Evolutionary conservation across 371 early-diverging fungal species (phyloP).

Genomic region (Syncephalastrum racemosum): DNA sequence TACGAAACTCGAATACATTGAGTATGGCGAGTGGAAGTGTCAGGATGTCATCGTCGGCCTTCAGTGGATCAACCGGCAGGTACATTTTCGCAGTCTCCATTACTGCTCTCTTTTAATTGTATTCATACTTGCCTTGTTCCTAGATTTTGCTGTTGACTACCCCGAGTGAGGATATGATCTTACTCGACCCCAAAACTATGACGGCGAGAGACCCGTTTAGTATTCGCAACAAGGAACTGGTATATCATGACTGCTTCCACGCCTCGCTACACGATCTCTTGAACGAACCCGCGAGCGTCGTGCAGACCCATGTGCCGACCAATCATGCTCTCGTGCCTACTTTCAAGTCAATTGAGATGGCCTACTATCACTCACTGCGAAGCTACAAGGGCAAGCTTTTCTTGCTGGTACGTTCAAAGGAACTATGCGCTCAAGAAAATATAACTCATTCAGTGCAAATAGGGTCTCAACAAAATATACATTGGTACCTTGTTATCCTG

Average conservation of each 20-base stretch:
- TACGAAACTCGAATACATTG: conserved; percentile 49
- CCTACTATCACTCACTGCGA: conserved; percentile 68
- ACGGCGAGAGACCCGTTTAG: conserved; percentile 61
- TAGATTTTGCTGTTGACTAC: conserved; percentile 67
- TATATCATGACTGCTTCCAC: conserved; percentile 70
- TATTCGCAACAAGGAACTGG: conserved; percentile 54
- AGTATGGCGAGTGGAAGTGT: conserved; percentile 61
- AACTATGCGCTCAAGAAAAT: not conserved
- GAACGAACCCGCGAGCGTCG: conserved; percentile 8
- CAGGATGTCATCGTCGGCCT: conserved; percentile 69
- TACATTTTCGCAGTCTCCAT: conserved; percentile 20
- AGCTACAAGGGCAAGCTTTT: conserved; percentile 57
- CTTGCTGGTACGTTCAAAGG: conserved; percentile 18
- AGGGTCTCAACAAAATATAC: conserved; percentile 67
- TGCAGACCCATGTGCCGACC: conserved; percentile 6
- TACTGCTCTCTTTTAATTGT: not conserved
- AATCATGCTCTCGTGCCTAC: conserved; percentile 6
- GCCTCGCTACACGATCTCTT: conserved; percentile 34
- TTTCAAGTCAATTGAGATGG: conserved; percentile 59
- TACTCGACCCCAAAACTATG: conserved; percentile 69
- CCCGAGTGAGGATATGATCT: conserved; percentile 67
- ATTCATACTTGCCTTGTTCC: not conserved
- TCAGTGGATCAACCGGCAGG: conserved; percentile 78
- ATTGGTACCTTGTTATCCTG: conserved; percentile 73
- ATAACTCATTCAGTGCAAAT: not conserved